Base-by-base conservation (phyloP, 768 basidiomycete genomes). In the Boletus rex-veris region DNA sequence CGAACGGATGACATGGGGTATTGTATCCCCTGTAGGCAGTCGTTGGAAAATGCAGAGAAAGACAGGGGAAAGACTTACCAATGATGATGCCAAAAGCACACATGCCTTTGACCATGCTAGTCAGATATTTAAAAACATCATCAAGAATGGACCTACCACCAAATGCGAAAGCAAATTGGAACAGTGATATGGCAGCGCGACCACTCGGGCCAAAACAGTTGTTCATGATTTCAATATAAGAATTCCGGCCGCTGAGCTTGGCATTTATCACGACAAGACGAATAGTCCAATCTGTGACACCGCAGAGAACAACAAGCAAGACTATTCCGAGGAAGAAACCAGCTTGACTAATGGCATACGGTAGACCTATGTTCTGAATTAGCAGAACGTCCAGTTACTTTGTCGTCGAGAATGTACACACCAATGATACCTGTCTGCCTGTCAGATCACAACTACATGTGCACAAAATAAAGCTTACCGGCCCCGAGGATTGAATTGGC, bases 1-100 rank as follows among this genome's bases (percentile, higher is more conserved):
- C 42, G 82, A 90, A 53, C 86, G 86, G 61, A 98, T 83, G 69
- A 98, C 95, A 65, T 93, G 90, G 1, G 97, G 94, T 64, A 98
- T 88, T 9, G 96, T 96, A 73, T 99, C 97, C 58, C 97, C 94
- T 80, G 61, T 52, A 24, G 46, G 38, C 12, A 39, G 50, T 41
- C 15, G 45, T 46, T 26, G 24, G 35, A 33, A 4, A 6, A 16
- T 15, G 36, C 37, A 42, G 41, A 21, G 26, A 38, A 51, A 21
- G 18, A 39, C 3, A 14, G 30, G 11, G 12, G 33, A 47, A 48
- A 53, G 48, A 50, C 64, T 37, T 44, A 79, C 77, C 86, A 50
- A 97, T 92, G 61, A 98, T 98, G 63, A 98, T 96, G 28, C 93
- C 92, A 68, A 98, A 98, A 0, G 96, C 96, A 60, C 93, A 96